Evolutionary conservation across 2,329 filamentous ascomycete genomes (phyloP).

Genomic region (Pezizomycotina sp.): DNA sequence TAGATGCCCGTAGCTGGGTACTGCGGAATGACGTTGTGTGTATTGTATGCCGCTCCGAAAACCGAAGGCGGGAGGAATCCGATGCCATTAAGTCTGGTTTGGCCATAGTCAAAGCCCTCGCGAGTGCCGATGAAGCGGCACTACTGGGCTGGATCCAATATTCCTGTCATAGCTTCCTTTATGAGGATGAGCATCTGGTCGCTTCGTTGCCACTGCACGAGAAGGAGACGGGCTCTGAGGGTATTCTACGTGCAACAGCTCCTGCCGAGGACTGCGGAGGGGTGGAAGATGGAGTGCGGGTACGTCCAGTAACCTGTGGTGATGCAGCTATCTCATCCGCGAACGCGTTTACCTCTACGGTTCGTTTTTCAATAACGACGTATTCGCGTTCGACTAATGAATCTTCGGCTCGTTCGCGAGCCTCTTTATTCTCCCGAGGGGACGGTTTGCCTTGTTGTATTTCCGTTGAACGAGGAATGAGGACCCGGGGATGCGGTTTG

Average conservation of each 20-base stretch:
- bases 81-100: slow-evolving; percentile 44
- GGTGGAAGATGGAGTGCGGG: slow-evolving; percentile 20
- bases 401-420: slow-evolving; percentile 42
- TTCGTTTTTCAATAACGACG: slow-evolving; percentile 84
- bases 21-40: slow-evolving; percentile 9
- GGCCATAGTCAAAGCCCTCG: slow-evolving; percentile 87
- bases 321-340: slow-evolving; percentile 86
- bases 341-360: slow-evolving; percentile 91
- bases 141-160: slow-evolving; percentile 51
- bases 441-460: slow-evolving; percentile 20
- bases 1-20: slow-evolving; percentile 16
- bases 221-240: slow-evolving; percentile 27
- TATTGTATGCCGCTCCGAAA: slow-evolving; percentile 27
- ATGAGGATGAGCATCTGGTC: slow-evolving; percentile 49
- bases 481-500: slow-evolving; percentile 23
- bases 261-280: slow-evolving; percentile 18
- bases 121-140: slow-evolving; percentile 69
- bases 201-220: slow-evolving; percentile 37
- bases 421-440: slow-evolving; percentile 15
- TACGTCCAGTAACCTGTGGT: slow-evolving; percentile 42
- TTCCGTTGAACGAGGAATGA: slow-evolving; percentile 24
- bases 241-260: slow-evolving; percentile 20
- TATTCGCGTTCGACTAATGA: slow-evolving; percentile 78
- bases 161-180: slow-evolving; percentile 64
- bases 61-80: slow-evolving; percentile 36